Evolutionary conservation across 441 rosid genomes (phyloP).

Genomic region (Rhodomyrtus psidioides): DNA sequence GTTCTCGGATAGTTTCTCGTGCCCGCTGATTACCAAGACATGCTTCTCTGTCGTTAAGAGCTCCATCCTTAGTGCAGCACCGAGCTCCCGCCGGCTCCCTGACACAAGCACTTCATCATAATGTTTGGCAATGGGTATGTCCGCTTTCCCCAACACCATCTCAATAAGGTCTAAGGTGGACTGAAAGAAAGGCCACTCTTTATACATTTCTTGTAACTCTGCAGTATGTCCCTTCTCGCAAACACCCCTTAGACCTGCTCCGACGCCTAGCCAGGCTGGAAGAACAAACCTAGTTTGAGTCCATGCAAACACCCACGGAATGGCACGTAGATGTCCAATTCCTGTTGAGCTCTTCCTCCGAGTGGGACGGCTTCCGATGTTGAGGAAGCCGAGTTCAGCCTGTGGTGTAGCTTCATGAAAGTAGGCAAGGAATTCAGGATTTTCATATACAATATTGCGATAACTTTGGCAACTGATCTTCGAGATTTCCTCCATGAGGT

Average conservation of each 20-base stretch:
- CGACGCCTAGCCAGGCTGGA: constrained; percentile 98
- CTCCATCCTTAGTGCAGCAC: constrained; percentile 61
- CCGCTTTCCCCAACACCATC: constrained; percentile 91
- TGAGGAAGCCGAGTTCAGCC: constrained; percentile 91
- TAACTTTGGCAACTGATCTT: constrained; percentile 73
- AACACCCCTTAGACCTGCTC: constrained; percentile 75
- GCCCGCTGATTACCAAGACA: constrained; percentile 72
- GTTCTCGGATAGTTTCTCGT: constrained; percentile 65
- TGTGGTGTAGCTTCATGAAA: constrained; percentile 97
- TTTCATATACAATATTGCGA: constrained; percentile 75
- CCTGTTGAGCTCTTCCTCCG: constrained; percentile 78
- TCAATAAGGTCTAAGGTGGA: constrained; percentile 88
- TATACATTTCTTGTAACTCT: constrained; percentile 79
- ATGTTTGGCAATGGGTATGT: constrained; percentile 81
- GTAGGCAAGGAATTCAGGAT: constrained; percentile 80
- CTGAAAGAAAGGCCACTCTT: constrained; percentile 95
- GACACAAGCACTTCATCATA: constrained; percentile 86
- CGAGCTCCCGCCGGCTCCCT: constrained; percentile 54
- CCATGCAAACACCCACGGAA: constrained; percentile 97
- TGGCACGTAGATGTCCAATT: constrained; percentile 89
- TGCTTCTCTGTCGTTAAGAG: constrained; percentile 56
- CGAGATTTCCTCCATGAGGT: constrained; percentile 91
- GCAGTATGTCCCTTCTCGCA: constrained; percentile 75
- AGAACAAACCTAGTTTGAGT: constrained; percentile 94
- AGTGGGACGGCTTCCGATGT: constrained; percentile 89